Base-by-base conservation (phyloP, 768 basidiomycete genomes). In the Ramaria sp. region DNA sequence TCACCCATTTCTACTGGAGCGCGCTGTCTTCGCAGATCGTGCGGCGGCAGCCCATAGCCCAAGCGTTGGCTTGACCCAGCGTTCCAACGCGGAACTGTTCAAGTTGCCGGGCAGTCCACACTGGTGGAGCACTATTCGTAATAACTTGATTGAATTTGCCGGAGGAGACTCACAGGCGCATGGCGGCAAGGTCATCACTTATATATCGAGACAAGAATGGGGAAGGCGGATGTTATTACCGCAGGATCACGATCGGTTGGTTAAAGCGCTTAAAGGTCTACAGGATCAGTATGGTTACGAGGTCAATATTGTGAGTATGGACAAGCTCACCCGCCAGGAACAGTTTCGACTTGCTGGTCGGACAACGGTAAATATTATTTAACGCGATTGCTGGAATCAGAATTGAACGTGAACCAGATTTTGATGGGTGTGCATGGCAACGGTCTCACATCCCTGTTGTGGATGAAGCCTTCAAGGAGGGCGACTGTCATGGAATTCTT, bases 401-500 rank as follows among this genome's bases (percentile, higher is more conserved):
- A 3, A 1, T 50, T n/a, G 22, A 27, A 19, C 9, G 9, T 51
- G 6, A 37, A n/a, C 6, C 59, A 95, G 92, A 90, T 95, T 64
- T 79, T 95, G 84, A 86, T 94, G 79, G 92, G 92, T 57, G 86
- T 95, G 15, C 92, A 95, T 63, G 92, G 93, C 10, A 95, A 96
- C 65, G 93, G 90, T 33, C 68, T 96, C 39, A 94, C 91, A 0
- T 78, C 89, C 30, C 77, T 94, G 0, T 67, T 96, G 4, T 96
- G 91, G 92, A 96, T 95, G 93, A 84, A 87, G 22, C 87, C 89
- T 1, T 81, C 79, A 3, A 83, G 83, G 5, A 76, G 84, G 17
- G 79, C 89, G 33, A 91, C 93, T 0, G 91, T 96, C 33, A 89
- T 95, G 65, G 93, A 96, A 65, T 92, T 96, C 70, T 93, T 92